phyloP scores from a whole-genome alignment of 495 filamentous ascomycete species.

The Trichoderma gamsii region DNA sequence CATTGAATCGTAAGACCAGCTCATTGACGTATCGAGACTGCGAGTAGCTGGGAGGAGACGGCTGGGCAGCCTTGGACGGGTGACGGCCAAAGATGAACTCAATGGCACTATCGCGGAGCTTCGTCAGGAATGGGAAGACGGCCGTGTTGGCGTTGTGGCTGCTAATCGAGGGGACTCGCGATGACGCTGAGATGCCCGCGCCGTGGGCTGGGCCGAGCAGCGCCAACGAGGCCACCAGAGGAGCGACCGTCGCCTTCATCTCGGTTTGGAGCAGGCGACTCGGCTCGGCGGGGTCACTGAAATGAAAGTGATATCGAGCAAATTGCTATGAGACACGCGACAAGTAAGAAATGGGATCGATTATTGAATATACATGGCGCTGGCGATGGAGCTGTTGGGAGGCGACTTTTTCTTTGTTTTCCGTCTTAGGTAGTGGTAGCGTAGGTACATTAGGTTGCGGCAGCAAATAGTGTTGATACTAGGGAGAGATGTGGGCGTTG shows the following conservation, averaged over 20 bases:
- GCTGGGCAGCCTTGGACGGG: slow-evolving; percentile 22
- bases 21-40: slow-evolving; percentile 68
- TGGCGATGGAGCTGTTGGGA: background rate
- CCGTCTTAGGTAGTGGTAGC: too few relatives aligned
- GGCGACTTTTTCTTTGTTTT: background rate
- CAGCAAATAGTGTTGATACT: too few relatives aligned
- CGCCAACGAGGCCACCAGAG: slow-evolving; percentile 1
- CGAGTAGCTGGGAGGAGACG: slow-evolving; percentile 39
- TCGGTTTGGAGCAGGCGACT: background rate
- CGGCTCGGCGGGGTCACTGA: background rate
- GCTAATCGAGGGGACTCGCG: background rate
- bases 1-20: slow-evolving; percentile 81
- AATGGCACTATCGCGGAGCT: slow-evolving; percentile 59
- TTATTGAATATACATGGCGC: background rate
- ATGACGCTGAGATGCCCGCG: background rate
- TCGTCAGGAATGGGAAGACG: slow-evolving; percentile 41
- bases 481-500: too few relatives aligned
- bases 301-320: background rate
- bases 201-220: background rate
- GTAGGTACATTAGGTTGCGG: too few relatives aligned
- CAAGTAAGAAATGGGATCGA: background rate
- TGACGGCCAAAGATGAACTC: slow-evolving; percentile 56
- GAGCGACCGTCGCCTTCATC: background rate
- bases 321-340: background rate
- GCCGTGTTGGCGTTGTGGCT: slow-evolving; percentile 14